Percentiles rank a stretch among this genome's conserved stretches.
Conservation (phyloP, 345 rosid species). For the Gynandropsis gynandra region DNA sequence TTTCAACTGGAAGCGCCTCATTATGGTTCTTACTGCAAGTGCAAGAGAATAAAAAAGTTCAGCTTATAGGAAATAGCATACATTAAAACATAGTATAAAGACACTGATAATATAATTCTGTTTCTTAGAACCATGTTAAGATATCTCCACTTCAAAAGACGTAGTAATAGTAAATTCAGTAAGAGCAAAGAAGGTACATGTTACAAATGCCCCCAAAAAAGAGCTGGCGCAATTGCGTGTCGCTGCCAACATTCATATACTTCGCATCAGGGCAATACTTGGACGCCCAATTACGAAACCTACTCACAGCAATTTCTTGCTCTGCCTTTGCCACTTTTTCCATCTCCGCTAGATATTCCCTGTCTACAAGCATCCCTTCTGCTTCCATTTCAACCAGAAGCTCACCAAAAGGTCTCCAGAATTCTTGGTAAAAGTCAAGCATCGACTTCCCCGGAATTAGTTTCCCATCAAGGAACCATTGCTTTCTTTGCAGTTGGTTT, state of each 20-base stretch:
- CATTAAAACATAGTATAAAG: background rate
- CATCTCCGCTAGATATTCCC: constrained; percentile 61
- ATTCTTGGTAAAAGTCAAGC: constrained; percentile 72
- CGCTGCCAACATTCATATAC: constrained; percentile 92
- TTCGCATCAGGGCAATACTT: constrained; percentile 76
- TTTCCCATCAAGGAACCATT: constrained; percentile 60
- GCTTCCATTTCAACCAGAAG: constrained; percentile 83
- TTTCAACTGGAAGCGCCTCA: constrained; percentile 43
- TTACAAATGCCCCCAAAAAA: constrained; percentile 67
- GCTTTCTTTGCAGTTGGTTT: constrained; percentile 34
- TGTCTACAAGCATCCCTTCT: constrained; percentile 90
- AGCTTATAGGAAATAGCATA: background rate
- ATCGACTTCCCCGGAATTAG: constrained; percentile 37
- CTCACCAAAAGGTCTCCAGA: constrained; percentile 81
- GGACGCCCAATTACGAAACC: constrained; percentile 85
- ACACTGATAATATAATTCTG: constrained; percentile 1
- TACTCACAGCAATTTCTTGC: constrained; percentile 55
- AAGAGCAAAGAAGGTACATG: constrained; percentile 40
- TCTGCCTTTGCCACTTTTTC: constrained; percentile 88
- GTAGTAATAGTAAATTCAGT: too few relatives aligned
- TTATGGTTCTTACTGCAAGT: constrained; percentile 40
- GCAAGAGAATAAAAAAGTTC: constrained; percentile 19
- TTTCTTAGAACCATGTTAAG: too few relatives aligned
- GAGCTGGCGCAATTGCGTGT: constrained; percentile 79
- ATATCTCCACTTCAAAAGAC: too few relatives aligned